Evolutionary conservation across 139 green algal species (phyloP), one percentile per base, ranked within the genome.

Genomic region (Pseudopediastrum boryanum): DNA sequence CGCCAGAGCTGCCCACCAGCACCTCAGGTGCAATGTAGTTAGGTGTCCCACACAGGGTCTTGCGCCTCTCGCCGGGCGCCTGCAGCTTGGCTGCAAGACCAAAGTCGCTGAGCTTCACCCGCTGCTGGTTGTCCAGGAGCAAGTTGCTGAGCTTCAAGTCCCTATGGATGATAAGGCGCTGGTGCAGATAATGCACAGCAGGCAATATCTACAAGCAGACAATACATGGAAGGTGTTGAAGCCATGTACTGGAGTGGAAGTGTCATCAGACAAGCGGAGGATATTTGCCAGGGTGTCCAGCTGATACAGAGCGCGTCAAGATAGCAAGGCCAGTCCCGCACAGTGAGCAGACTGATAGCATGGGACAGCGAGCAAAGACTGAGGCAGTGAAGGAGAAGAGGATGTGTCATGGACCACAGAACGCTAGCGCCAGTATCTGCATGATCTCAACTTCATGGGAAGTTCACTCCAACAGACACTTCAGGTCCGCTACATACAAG

Each of bases 101-200:
- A 39, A 78, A 78, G 71, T 27, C 35, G 25, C 71, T 27, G 0
- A 69, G 52, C 71, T 69, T 68, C 25, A 69, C 62, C 38, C 33
- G 23, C 25, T 39, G 38, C 16, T 39, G 19, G 35, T 10, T 65
- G 71, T 69, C 25, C 16, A 69, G 52, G 25, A 77, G 48, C 33
- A 77, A 35, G 50, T 29, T 36, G 3, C 21, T 44, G 35, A 66
- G 70, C 48, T 36, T 27, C 48, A 77, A 35, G 35, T 67, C 33
- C 4, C 54, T 21, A 29, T 77, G 51, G 19, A 39, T 38, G 2
- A 77, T 21, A n/a, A 50, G 51, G 23, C 50, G 50, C 50, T 62
- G 44, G 33, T 77, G 70, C 51, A 51, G 19, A 36, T 77, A 62
- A 0, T 25, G 41, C 4, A 72, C 1, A 33, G 64, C 64, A 29